A percentile compares a stretch with the other conserved stretches of the same genome.
Evolutionary conservation across 768 basidiomycete genomes (phyloP).

Genomic region (Termitomyces sp.): DNA sequence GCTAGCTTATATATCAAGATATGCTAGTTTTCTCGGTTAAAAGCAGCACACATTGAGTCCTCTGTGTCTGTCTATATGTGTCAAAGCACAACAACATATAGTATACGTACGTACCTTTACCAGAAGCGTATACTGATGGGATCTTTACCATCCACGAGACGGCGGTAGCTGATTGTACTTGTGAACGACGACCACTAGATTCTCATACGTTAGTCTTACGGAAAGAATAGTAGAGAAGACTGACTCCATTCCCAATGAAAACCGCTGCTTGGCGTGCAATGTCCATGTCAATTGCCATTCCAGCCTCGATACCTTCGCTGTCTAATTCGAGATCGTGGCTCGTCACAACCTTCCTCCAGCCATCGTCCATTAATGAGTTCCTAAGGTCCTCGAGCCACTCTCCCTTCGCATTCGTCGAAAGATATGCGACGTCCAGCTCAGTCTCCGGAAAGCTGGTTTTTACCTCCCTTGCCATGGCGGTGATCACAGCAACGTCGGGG

Average conservation of each 20-base stretch:
- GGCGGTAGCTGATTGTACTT: conserved; percentile 30
- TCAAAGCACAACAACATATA: background rate
- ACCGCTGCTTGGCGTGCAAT: conserved; percentile 30
- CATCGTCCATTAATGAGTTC: conserved; percentile 19
- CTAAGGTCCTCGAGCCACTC: conserved; percentile 25
- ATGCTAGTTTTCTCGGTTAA: background rate
- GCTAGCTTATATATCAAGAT: background rate
- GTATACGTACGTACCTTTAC: background rate
- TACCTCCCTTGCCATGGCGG: conserved; percentile 14
- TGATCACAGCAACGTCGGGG: conserved; percentile 21
- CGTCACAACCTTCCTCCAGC: conserved; percentile 25
- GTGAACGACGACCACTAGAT: conserved; percentile 33
- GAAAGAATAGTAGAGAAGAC: background rate
- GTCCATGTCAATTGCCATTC: conserved; percentile 34
- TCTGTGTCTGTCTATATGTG: background rate
- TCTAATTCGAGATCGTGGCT: conserved; percentile 26
- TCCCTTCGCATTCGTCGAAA: conserved; percentile 31
- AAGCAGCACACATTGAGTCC: background rate
- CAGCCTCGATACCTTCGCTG: conserved; percentile 26
- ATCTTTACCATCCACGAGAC: conserved; percentile 26
- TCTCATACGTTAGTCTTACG: background rate
- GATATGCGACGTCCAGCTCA: conserved; percentile 23
- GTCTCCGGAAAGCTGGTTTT: background rate
- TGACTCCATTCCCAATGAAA: conserved; percentile 36
- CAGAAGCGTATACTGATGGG: conserved; percentile 26